Percentiles rank a stretch among this genome's conserved stretches.
phyloP scores from a whole-genome alignment of 345 rosid genomes.

The Salix suchowensis region DNA sequence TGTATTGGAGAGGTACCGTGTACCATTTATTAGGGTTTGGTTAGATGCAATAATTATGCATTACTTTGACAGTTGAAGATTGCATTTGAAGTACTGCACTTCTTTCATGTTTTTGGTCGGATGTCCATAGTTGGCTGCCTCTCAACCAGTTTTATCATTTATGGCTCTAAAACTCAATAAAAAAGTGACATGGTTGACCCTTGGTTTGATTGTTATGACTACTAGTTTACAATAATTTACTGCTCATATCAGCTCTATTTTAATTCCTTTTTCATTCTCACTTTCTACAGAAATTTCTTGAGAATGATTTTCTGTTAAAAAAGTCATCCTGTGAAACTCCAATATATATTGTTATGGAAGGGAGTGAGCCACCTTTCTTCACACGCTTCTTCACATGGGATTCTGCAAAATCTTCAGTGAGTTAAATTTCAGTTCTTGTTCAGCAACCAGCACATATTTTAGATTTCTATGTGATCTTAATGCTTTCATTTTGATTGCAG shows the following conservation, averaged over 20 bases:
- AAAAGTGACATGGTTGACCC: no score
- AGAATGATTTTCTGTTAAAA: conserved; percentile 70
- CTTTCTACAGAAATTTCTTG: conserved; percentile 66
- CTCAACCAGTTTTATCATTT: no score
- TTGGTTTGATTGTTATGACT: no score
- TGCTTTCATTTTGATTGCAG: conserved; percentile 38
- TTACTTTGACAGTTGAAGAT: not conserved
- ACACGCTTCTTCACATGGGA: conserved; percentile 96
- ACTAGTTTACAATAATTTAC: not conserved
- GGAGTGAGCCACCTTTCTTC: conserved; percentile 91
- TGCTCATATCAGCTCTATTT: not conserved
- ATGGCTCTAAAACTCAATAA: no score
- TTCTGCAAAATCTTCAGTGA: conserved; percentile 71
- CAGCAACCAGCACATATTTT: not conserved
- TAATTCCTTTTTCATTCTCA: not conserved
- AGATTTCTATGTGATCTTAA: conserved; percentile 9
- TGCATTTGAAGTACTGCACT: not conserved
- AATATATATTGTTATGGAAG: conserved; percentile 68
- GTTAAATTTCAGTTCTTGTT: conserved; percentile 21
- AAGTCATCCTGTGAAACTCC: conserved; percentile 68
- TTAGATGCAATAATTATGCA: not conserved
- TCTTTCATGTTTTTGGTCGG: not conserved
- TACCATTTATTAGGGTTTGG: conserved; percentile 21
- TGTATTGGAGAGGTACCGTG: conserved; percentile 83
- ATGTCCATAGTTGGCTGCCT: not conserved